phyloP scores from a whole-genome alignment of 2,329 filamentous ascomycete species.

The Aspergillus sp. region DNA sequence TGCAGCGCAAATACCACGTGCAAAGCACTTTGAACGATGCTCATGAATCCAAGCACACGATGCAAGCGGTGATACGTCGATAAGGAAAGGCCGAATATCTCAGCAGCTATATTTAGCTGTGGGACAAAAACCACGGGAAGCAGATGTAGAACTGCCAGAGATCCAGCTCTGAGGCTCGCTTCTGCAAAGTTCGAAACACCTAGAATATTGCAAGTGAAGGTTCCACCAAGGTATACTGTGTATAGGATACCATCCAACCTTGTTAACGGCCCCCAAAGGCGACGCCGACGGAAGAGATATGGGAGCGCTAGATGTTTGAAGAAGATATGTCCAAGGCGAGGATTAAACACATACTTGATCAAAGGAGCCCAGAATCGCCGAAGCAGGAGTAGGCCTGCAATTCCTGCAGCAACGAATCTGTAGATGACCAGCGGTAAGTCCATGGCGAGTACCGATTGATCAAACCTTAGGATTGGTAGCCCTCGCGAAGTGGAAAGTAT shows the following conservation, averaged over 20 bases:
- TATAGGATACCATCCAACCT: background rate
- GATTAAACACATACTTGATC: background rate
- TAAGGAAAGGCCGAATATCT: background rate
- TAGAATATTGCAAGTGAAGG: background rate
- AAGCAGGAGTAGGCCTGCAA: background rate
- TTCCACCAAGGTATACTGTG: background rate
- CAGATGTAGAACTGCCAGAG: background rate
- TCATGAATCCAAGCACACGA: background rate
- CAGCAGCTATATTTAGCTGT: background rate
- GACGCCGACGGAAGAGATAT: background rate
- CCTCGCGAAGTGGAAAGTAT: too few species aligned
- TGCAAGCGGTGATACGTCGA: background rate
- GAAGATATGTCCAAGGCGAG: background rate
- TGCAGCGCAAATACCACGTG: background rate
- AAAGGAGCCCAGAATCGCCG: background rate
- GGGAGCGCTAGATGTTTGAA: background rate
- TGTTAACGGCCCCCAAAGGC: conserved; percentile 1
- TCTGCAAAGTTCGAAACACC: background rate
- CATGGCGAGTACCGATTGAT: too few species aligned
- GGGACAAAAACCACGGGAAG: background rate
- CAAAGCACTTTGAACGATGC: background rate
- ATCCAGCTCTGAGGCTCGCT: background rate
- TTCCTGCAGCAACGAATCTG: background rate
- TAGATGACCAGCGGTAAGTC: too few species aligned
- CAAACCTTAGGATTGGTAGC: too few species aligned